A percentile compares a stretch with the other conserved stretches of the same genome.
These are phyloP conservation scores for Inonotus hispidus DNA, from an alignment of 1,284 basidiomycete genomes.

Conservation along the genomic window DNA sequence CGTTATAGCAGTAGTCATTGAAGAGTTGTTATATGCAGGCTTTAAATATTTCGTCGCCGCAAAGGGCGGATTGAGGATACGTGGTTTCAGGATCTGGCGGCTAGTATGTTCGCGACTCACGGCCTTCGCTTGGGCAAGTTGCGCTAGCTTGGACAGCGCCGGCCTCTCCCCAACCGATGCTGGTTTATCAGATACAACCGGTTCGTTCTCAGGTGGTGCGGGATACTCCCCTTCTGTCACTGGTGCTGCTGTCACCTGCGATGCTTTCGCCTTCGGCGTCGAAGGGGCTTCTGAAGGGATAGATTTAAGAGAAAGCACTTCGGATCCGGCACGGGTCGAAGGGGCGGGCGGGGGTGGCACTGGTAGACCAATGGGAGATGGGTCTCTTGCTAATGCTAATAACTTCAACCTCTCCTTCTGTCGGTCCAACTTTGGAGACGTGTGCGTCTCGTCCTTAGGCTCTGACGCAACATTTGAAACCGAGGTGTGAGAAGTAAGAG, in stretches of 20 bases:
- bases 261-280: not conserved
- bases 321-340: not conserved
- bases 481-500: constrained; percentile 39
- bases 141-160: constrained; percentile 60
- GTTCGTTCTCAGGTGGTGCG: not conserved
- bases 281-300: not conserved
- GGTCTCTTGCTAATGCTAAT: not conserved
- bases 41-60: constrained; percentile 61
- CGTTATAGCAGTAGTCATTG: constrained; percentile 74
- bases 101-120: constrained; percentile 23
- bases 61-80: constrained; percentile 28
- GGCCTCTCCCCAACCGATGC: constrained; percentile 26
- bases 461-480: constrained; percentile 27
- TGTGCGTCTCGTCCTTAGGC: constrained; percentile 17
- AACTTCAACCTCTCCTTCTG: constrained; percentile 2
- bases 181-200: constrained; percentile 19
- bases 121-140: constrained; percentile 58
- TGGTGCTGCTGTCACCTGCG: not conserved
- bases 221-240: not conserved
- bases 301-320: not conserved
- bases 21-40: constrained; percentile 68
- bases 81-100: constrained; percentile 21
- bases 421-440: constrained; percentile 17
- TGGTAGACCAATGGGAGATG: not conserved
- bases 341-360: not conserved